Conservation (phyloP, 2,329 filamentous ascomycete species). For the Colletotrichum sp. region DNA sequence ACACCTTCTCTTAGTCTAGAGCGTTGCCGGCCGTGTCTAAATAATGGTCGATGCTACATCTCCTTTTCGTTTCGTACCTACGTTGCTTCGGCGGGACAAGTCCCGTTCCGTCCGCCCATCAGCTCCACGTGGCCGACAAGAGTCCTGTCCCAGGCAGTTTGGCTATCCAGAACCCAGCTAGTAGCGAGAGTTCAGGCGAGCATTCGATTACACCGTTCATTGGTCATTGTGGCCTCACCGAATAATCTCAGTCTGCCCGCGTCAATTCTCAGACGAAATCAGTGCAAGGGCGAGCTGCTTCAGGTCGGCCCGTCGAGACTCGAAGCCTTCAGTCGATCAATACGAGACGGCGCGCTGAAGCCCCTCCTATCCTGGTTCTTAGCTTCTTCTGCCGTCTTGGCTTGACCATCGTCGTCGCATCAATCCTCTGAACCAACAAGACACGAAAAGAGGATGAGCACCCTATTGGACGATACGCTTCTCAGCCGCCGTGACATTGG, state of each 20-base stretch:
- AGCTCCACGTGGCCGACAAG: background rate
- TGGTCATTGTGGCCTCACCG: background rate
- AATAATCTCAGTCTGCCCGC: background rate
- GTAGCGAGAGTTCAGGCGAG: background rate
- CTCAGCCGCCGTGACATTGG: background rate
- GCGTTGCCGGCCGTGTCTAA: background rate
- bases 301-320: background rate
- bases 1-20: background rate
- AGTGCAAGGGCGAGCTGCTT: background rate
- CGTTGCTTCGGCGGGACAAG: background rate
- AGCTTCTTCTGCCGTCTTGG: background rate
- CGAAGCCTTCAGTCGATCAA: background rate
- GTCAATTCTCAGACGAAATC: background rate
- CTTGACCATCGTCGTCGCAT: background rate
- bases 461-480: background rate
- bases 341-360: background rate
- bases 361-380: background rate
- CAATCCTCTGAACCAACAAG: conserved; percentile 5
- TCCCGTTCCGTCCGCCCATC: conserved; percentile 7
- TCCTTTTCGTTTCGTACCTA: background rate
- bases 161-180: background rate
- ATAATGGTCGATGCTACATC: background rate
- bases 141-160: background rate
- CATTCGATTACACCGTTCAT: background rate
- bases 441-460: background rate